Evolutionary conservation across 148 eudicot species (phyloP).

Genomic region (Fagopyrum tataricum): DNA sequence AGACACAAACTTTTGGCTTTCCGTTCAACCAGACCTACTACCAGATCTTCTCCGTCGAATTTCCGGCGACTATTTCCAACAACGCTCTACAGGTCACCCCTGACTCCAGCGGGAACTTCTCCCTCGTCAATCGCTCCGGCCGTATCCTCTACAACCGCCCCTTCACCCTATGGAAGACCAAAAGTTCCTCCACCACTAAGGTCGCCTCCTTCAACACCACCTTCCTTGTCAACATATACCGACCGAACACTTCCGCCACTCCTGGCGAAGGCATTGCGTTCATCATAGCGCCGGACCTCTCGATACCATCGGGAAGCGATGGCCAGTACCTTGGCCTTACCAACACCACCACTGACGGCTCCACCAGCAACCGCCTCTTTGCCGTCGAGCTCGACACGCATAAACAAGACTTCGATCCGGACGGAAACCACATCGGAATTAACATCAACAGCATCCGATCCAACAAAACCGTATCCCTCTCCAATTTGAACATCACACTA

Average conservation of each 20-base stretch:
- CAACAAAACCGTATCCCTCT: slow-evolving; percentile 22
- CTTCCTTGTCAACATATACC: slow-evolving; percentile 46
- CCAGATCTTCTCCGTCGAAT: slow-evolving; percentile 15
- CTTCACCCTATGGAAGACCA: slow-evolving; percentile 48
- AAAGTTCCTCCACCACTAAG: not conserved
- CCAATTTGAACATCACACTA: slow-evolving; percentile 31
- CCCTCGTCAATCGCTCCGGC: slow-evolving; percentile 34
- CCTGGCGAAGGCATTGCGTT: slow-evolving; percentile 71
- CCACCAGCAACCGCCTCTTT: slow-evolving; percentile 27
- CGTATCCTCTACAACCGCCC: slow-evolving; percentile 24
- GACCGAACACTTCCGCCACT: slow-evolving; percentile 1
- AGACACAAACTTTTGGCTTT: slow-evolving; percentile 20
- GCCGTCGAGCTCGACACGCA: slow-evolving; percentile 77
- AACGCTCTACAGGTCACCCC: slow-evolving; percentile 67
- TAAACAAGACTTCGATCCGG: slow-evolving; percentile 54
- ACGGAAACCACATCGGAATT: slow-evolving; percentile 64
- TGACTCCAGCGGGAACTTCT: slow-evolving; percentile 38
- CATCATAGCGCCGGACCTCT: slow-evolving; percentile 38
- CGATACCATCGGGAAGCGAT: slow-evolving; percentile 33
- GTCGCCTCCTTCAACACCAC: slow-evolving; percentile 59
- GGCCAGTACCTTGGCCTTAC: slow-evolving; percentile 61
- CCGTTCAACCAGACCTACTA: slow-evolving; percentile 33
- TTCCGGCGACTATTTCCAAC: slow-evolving; percentile 46
- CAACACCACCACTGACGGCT: slow-evolving; percentile 48
- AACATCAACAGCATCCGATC: slow-evolving; percentile 48